Evolutionary conservation across 2,329 filamentous ascomycete species (phyloP).

Genomic region (Pyricularia sp.): DNA sequence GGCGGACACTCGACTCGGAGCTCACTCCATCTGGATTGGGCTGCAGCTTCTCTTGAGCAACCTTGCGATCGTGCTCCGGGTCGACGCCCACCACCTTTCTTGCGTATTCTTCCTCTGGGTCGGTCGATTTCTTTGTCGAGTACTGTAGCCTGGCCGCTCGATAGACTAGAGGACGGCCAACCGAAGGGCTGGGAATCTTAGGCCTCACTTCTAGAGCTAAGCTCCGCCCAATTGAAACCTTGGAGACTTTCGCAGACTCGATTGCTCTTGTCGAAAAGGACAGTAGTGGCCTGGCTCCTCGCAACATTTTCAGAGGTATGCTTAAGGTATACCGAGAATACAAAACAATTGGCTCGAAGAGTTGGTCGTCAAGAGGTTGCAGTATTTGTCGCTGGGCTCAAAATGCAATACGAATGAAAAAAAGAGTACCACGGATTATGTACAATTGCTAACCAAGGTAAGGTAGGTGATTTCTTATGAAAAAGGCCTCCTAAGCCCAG

Average conservation of each 20-base stretch:
- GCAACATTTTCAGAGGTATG: not conserved
- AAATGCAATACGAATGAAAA: not conserved
- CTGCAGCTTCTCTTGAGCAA: conserved; percentile 46
- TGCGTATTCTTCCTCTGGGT: not conserved
- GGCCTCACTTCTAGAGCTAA: not conserved
- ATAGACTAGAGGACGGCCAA: not conserved
- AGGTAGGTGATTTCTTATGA: not conserved
- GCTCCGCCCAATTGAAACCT: not conserved
- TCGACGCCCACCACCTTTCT: conserved; percentile 25
- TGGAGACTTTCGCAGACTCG: not conserved
- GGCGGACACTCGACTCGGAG: conserved; percentile 43
- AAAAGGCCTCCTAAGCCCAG: not conserved
- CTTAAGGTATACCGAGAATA: not conserved
- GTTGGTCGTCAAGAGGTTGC: not conserved
- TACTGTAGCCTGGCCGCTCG: not conserved
- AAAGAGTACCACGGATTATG: not conserved
- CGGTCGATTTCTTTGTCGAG: not conserved
- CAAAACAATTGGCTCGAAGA: not conserved
- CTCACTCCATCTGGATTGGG: conserved; percentile 52
- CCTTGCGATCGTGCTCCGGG: conserved; percentile 43
- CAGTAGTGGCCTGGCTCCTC: conserved; percentile 1
- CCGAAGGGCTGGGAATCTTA: not conserved
- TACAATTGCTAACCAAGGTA: not conserved
- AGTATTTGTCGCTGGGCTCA: not conserved
- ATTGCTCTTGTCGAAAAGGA: not conserved